A percentile compares a stretch with the other conserved stretches of the same genome.
phyloP scores from a whole-genome alignment of 345 rosid genomes.

The Eucalyptus sp. region DNA sequence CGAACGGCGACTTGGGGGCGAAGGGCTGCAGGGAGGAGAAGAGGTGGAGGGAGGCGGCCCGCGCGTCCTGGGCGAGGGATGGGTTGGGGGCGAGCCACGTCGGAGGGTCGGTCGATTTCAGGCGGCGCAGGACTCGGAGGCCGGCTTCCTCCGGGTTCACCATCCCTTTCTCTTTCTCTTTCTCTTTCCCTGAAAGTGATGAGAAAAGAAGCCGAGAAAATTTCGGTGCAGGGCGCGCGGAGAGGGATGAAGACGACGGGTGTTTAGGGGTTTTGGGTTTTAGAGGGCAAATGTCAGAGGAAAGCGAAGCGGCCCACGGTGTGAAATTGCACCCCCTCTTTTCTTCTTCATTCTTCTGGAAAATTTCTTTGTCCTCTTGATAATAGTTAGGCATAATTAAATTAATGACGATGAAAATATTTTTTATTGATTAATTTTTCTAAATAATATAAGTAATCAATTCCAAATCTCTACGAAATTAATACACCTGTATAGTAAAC shows the following conservation, averaged over 20 bases:
- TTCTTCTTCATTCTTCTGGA: not conserved
- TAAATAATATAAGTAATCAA: too few species aligned
- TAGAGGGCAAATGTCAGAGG: not conserved
- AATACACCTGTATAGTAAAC: rapidly evolving
- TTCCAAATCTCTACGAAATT: too few species aligned
- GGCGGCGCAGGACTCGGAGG: conserved; percentile 32
- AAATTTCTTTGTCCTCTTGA: too few species aligned
- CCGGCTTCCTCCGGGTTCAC: conserved; percentile 21
- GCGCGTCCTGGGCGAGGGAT: conserved; percentile 32
- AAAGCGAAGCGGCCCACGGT: not conserved
- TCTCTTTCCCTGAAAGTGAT: not conserved
- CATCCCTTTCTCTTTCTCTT: not conserved
- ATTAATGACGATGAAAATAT: too few species aligned
- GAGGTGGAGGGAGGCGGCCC: conserved; percentile 47
- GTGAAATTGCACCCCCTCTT: too few species aligned
- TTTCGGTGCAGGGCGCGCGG: not conserved
- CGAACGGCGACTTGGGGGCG: conserved; percentile 58
- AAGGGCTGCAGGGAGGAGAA: conserved; percentile 44
- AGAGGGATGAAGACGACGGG: not conserved
- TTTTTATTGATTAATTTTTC: too few species aligned
- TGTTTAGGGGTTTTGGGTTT: not conserved
- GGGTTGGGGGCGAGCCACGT: conserved; percentile 53
- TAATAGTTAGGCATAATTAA: too few species aligned
- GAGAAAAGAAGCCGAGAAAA: not conserved
- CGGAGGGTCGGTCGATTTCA: conserved; percentile 63